A percentile compares a stretch with the other conserved stretches of the same genome.
These are phyloP conservation scores for Plasmodium billcollinsi DNA, from an alignment of 169 alveolate genomes.

Conservation along the genomic window DNA sequence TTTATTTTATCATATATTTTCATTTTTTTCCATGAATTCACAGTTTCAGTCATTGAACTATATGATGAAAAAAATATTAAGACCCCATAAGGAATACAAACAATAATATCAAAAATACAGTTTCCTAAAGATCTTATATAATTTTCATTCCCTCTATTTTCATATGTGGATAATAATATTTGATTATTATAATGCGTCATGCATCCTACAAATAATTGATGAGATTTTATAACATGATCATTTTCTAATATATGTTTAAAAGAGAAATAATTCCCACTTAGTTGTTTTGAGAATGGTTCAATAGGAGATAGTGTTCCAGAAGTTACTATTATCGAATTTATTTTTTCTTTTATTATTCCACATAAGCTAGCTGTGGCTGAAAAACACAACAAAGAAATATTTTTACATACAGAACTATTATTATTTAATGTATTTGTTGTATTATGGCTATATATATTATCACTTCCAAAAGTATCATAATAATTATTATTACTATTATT, in stretches of 20 bases:
- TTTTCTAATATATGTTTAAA: conserved; percentile 92
- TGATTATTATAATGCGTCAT: conserved; percentile 81
- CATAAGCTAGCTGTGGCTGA: conserved; percentile 89
- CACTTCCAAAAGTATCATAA: no score
- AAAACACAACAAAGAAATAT: conserved; percentile 80
- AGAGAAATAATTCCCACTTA: conserved; percentile 88
- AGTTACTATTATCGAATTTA: conserved; percentile 92
- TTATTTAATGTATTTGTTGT: no score
- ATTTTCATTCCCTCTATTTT: conserved; percentile 86
- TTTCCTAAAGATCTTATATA: conserved; percentile 88
- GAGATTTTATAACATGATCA: conserved; percentile 92
- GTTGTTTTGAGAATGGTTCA: conserved; percentile 90
- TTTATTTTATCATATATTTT: conserved; percentile 84
- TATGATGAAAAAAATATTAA: conserved; percentile 92
- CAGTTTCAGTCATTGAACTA: conserved; percentile 88
- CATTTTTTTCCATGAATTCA: conserved; percentile 88
- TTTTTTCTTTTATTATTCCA: conserved; percentile 85
- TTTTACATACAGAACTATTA: conserved; percentile 43
- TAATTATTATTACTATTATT: no score
- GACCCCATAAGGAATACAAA: conserved; percentile 91
- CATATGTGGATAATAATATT: conserved; percentile 86
- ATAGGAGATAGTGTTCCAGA: conserved; percentile 97
- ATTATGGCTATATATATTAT: no score
- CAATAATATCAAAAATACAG: conserved; percentile 87
- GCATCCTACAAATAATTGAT: conserved; percentile 88